phyloP scores from a whole-genome alignment of 2,329 filamentous ascomycete species.

The Neoascochyta sp. region DNA sequence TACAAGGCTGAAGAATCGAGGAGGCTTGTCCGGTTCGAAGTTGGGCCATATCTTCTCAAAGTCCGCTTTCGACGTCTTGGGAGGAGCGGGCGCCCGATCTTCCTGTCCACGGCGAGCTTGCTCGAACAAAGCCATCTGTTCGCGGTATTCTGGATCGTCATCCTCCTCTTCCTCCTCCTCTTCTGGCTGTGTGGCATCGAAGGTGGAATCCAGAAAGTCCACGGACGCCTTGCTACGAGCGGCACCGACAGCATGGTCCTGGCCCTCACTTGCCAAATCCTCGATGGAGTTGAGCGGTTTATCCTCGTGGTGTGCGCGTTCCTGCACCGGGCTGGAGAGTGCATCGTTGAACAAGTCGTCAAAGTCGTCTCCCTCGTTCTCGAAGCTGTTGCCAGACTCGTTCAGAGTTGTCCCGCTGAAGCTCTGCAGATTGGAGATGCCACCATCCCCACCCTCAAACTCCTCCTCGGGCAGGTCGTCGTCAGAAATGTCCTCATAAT shows the following conservation, averaged over 20 bases:
- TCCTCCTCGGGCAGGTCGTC: constrained; percentile 81
- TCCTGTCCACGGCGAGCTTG: constrained; percentile 31
- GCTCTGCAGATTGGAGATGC: constrained; percentile 17
- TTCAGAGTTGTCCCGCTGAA: constrained; percentile 34
- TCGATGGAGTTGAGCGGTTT: constrained; percentile 38
- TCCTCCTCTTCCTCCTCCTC: constrained; percentile 33
- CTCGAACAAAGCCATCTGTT: constrained; percentile 34
- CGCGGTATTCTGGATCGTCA: constrained; percentile 31
- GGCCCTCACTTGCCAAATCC: constrained; percentile 7
- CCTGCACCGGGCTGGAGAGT: constrained; percentile 22
- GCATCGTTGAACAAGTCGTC: constrained; percentile 32
- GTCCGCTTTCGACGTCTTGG: constrained; percentile 70
- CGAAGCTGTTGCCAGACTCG: constrained; percentile 48
- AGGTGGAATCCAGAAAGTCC: constrained; percentile 14
- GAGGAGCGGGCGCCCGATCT: constrained; percentile 59
- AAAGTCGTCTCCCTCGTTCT: constrained; percentile 8
- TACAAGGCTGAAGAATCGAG: constrained; percentile 78
- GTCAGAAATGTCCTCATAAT: constrained; percentile 88
- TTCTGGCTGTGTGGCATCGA: constrained; percentile 15
- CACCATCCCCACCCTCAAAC: constrained; percentile 17
- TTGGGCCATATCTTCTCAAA: constrained; percentile 76
- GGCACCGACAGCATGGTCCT: constrained; percentile 3
- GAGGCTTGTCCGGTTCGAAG: constrained; percentile 70
- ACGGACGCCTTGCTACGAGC: constrained; percentile 17
- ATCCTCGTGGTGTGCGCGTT: constrained; percentile 33